Evolutionary conservation across 2,329 filamentous ascomycete genomes (phyloP).

Genomic region (Graphilbum fragrans): DNA sequence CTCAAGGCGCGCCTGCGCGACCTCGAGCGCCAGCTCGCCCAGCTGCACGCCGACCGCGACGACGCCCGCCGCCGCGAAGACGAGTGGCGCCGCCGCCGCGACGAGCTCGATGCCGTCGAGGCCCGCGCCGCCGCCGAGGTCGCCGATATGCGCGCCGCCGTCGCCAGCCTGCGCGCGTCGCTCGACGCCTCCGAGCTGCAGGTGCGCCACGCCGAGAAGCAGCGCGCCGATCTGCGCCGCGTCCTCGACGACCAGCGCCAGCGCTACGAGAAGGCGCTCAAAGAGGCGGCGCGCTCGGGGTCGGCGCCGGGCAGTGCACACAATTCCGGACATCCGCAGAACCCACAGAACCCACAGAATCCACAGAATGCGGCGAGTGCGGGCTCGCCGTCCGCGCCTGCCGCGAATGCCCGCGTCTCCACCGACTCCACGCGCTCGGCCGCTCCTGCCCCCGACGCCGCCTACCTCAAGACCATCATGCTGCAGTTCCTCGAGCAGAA

Average conservation of each 20-base stretch:
- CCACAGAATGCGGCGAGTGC: too few species aligned
- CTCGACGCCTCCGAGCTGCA: conserved; percentile 83
- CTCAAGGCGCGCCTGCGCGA: conserved; percentile 68
- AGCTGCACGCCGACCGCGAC: conserved; percentile 61
- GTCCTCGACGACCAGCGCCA: conserved; percentile 67
- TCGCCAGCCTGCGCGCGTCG: conserved; percentile 64
- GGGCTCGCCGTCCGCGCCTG: not conserved
- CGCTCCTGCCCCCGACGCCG: conserved; percentile 29
- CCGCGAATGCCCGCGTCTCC: conserved; percentile 21
- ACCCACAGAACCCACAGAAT: not conserved
- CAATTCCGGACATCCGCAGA: not conserved
- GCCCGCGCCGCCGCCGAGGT: conserved; percentile 61
- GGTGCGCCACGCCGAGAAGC: conserved; percentile 67
- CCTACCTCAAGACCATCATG: conserved; percentile 71
- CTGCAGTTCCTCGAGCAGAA: conserved; percentile 73
- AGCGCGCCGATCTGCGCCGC: conserved; percentile 62
- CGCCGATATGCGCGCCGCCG: conserved; percentile 62
- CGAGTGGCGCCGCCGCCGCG: conserved; percentile 60
- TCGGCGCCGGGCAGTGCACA: conserved; percentile 24
- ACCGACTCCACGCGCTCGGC: conserved; percentile 31
- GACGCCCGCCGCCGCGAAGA: conserved; percentile 62
- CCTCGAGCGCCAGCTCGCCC: conserved; percentile 63
- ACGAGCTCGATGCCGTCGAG: conserved; percentile 62
- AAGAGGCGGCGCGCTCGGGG: conserved; percentile 43
- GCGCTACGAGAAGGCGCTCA: conserved; percentile 69